Conservation (phyloP, 768 basidiomycete genomes). For the Podaxis pistillaris region DNA sequence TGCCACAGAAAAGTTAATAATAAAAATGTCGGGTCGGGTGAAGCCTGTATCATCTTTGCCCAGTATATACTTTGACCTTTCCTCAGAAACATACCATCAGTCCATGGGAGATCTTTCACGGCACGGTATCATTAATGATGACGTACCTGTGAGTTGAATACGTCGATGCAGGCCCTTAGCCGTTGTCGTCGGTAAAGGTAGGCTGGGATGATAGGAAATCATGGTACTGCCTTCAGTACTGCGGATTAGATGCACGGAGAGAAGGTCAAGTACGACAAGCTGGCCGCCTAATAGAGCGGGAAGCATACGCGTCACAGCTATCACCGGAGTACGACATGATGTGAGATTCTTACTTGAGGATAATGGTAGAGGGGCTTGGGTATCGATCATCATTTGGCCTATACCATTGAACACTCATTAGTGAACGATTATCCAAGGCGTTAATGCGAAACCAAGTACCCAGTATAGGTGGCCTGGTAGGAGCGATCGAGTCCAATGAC, state of each 20-base stretch:
- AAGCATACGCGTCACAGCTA: not conserved
- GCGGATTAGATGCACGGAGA: slow-evolving; percentile 48
- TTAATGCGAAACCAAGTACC: slow-evolving; percentile 2
- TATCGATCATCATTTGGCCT: slow-evolving; percentile 31
- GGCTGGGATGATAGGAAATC: slow-evolving; percentile 45
- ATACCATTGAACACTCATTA: not conserved
- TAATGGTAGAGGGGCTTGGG: slow-evolving; percentile 26
- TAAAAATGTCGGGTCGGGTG: slow-evolving; percentile 54
- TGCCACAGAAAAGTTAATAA: slow-evolving; percentile 57
- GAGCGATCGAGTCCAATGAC: slow-evolving; percentile 16
- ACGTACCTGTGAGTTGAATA: slow-evolving; percentile 42
- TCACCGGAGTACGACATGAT: not conserved
- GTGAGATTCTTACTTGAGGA: slow-evolving; percentile 21
- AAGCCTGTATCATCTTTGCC: slow-evolving; percentile 37
- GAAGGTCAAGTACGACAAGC: slow-evolving; percentile 41
- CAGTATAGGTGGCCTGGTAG: slow-evolving; percentile 15
- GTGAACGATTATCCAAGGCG: not conserved
- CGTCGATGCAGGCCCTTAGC: slow-evolving; percentile 42
- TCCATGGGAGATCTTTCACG: not conserved
- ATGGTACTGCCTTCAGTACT: slow-evolving; percentile 39
- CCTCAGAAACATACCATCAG: not conserved
- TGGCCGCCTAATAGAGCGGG: slow-evolving; percentile 22
- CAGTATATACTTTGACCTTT: slow-evolving; percentile 46
- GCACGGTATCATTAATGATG: not conserved
- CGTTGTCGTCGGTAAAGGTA: slow-evolving; percentile 33